Evolutionary conservation across 148 eudicot species (phyloP).

Genomic region (Hydrangea macrophylla): DNA sequence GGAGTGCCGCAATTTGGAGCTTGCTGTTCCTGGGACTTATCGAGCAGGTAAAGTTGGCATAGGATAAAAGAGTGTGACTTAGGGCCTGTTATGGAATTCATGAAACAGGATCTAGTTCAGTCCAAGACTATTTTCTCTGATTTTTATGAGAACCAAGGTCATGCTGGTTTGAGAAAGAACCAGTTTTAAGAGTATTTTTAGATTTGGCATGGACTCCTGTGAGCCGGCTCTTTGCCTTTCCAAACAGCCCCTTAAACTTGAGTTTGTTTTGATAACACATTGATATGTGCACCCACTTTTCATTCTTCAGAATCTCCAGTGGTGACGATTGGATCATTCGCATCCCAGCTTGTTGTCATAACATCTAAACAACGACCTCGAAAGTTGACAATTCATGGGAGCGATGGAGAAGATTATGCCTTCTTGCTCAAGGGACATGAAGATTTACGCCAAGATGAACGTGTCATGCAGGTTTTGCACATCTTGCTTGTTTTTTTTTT

Average conservation of each 20-base stretch:
- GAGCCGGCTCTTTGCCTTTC: too few species aligned
- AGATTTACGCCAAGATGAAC: conserved; percentile 99
- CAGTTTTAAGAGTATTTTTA: background rate
- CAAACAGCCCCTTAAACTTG: too few species aligned
- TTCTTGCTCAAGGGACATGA: conserved; percentile 98
- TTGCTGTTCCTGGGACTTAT: conserved; percentile 98
- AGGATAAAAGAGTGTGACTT: too few species aligned
- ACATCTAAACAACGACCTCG: conserved; percentile 97
- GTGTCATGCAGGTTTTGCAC: conserved; percentile 88
- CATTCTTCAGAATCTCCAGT: conserved; percentile 62
- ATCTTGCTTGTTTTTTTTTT: background rate
- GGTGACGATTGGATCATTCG: conserved; percentile 91
- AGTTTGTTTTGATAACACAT: background rate
- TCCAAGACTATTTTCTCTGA: too few species aligned
- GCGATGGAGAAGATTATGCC: conserved; percentile 93
- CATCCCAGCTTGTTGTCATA: conserved; percentile 89
- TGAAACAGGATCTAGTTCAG: too few species aligned
- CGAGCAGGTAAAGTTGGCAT: conserved; percentile 89
- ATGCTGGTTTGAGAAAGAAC: background rate
- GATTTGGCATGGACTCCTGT: too few species aligned
- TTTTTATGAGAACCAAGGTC: too few species aligned
- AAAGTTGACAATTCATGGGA: conserved; percentile 93
- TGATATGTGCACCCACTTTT: background rate
- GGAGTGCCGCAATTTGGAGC: conserved; percentile 78
- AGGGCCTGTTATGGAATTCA: too few species aligned